phyloP scores from a whole-genome alignment of 2,329 filamentous ascomycete genomes.

The Beauveria sp. region DNA sequence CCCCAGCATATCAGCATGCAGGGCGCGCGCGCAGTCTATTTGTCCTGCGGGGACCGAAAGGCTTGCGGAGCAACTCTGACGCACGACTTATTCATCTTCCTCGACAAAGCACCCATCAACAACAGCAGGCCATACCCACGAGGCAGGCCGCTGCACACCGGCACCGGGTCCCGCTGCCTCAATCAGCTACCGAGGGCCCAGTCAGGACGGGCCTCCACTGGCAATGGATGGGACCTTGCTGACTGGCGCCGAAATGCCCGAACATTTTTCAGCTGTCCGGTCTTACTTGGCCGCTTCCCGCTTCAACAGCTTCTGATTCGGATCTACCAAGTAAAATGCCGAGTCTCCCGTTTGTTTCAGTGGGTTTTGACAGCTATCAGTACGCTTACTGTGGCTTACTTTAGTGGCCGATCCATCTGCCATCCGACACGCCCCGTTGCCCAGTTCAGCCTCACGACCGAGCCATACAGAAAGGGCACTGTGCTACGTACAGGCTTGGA shows the following conservation, averaged over 20 bases:
- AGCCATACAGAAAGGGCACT: too few relatives aligned
- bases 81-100: not conserved
- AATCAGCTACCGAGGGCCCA: not conserved
- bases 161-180: not conserved
- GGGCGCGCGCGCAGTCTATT: not conserved
- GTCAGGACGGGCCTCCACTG: not conserved
- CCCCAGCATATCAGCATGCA: constrained; percentile 1
- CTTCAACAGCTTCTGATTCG: not conserved
- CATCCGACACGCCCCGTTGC: too few relatives aligned
- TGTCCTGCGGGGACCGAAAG: not conserved
- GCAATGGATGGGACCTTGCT: not conserved
- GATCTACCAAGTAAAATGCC: not conserved
- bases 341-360: not conserved
- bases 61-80: not conserved
- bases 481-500: too few relatives aligned
- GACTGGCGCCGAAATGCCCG: not conserved
- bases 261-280: not conserved
- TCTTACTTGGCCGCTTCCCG: not conserved
- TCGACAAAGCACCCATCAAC: not conserved
- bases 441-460: too few relatives aligned
- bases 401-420: not conserved
- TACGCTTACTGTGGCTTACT: not conserved
- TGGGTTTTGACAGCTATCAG: not conserved
- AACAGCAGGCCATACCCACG: not conserved
- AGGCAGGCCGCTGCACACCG: not conserved